phyloP scores from a whole-genome alignment of 208 protist genomes.

The Acanthamoeba culbertsoni region DNA sequence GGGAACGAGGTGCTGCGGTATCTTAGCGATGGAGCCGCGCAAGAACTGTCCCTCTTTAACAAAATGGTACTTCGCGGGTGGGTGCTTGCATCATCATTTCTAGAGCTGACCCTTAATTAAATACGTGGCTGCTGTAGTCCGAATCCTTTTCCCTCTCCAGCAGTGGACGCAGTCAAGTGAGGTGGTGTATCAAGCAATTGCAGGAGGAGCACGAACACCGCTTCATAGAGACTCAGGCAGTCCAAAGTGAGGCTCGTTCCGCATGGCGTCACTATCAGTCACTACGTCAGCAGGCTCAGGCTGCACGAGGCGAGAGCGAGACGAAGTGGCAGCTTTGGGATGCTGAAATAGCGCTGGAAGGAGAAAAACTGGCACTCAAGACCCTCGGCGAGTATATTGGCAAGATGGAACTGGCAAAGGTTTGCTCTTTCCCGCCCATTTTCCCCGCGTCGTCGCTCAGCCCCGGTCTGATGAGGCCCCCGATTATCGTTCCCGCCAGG shows the following conservation, averaged over 20 bases:
- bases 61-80: too few species aligned
- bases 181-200: neutral
- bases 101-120: too few species aligned
- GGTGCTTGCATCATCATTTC: too few species aligned
- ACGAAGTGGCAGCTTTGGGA: neutral
- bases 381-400: neutral
- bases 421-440: neutral
- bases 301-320: neutral
- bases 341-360: neutral
- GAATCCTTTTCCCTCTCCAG: neutral
- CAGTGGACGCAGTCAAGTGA: neutral
- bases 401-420: neutral
- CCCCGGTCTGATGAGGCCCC: neutral
- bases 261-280: neutral
- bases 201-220: neutral
- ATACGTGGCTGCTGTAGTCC: too few species aligned
- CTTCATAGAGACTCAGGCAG: neutral
- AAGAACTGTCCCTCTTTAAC: neutral
- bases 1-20: neutral
- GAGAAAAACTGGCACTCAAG: neutral
- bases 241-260: neutral
- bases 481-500: neutral
- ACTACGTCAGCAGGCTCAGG: neutral
- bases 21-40: neutral
- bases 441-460: neutral